Percentiles rank a stretch among this genome's conserved stretches.
These are phyloP conservation scores for Hibiscus trionum DNA, from an alignment of 345 rosid genomes.

Conservation along the genomic window DNA sequence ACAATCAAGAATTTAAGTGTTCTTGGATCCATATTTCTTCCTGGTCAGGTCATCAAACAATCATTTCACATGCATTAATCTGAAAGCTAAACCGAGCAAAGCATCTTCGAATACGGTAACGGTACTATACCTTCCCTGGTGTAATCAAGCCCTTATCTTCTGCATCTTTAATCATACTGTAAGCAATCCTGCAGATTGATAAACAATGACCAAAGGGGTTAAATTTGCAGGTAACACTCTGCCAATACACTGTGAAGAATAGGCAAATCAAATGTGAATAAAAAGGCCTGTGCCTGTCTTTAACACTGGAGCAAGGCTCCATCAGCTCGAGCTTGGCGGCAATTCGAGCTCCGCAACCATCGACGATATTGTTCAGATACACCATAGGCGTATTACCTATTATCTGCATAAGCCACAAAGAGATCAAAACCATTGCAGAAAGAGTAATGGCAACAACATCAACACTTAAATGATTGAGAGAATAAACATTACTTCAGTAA, in stretches of 20 bases:
- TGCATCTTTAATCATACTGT: conserved; percentile 64
- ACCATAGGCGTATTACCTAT: conserved; percentile 63
- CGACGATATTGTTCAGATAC: conserved; percentile 49
- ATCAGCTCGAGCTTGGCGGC: conserved; percentile 66
- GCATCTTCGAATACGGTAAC: neutral
- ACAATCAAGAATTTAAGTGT: neutral
- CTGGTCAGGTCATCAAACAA: neutral
- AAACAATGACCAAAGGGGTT: neutral
- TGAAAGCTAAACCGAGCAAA: neutral
- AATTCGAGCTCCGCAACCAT: conserved; percentile 52
- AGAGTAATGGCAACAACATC: neutral
- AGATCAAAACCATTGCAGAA: neutral
- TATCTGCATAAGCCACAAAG: conserved; percentile 26
- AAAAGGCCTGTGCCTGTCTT: conserved; percentile 32
- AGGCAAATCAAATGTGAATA: neutral
- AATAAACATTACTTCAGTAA: conserved; percentile 36
- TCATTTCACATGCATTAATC: neutral
- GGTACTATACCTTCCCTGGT: conserved; percentile 42
- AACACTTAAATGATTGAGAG: neutral
- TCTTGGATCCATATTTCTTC: neutral
- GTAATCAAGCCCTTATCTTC: conserved; percentile 60
- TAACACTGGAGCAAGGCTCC: conserved; percentile 46
- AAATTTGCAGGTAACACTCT: neutral
- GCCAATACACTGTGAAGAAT: neutral
- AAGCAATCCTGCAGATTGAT: conserved; percentile 28